Evolutionary conservation across 1,139 yeast species (phyloP).

Genomic region (Casaregolazyma lundiana): DNA sequence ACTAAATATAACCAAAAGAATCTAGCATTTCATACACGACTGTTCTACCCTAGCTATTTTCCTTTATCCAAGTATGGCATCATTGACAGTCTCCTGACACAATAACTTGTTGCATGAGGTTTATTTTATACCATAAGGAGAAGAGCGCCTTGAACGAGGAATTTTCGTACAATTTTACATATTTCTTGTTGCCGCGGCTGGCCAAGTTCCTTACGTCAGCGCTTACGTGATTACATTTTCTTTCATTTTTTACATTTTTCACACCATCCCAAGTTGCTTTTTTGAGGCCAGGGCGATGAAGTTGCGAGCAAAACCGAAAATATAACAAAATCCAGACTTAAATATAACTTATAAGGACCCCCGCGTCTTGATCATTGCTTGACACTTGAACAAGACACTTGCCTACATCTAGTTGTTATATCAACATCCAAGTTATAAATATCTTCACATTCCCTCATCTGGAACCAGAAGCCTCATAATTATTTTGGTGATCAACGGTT

Average conservation of each 20-base stretch:
- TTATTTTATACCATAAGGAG: not conserved
- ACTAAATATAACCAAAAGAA: not conserved
- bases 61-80: not conserved
- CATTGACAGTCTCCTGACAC: not conserved
- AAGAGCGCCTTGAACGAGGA: not conserved
- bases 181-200: too few species aligned
- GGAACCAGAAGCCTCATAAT: not conserved
- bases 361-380: not conserved
- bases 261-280: not conserved
- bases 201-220: not conserved
- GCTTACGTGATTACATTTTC: not conserved
- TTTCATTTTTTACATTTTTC: not conserved
- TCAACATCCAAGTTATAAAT: too few species aligned
- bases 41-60: not conserved
- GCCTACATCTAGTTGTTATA: too few species aligned
- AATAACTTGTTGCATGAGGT: not conserved
- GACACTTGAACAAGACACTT: too few species aligned
- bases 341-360: not conserved
- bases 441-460: too few species aligned
- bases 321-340: not conserved
- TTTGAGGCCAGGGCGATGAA: not conserved
- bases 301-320: slow-evolving; percentile 1
- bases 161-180: not conserved
- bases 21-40: not conserved
- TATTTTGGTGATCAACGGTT: not conserved